Evolutionary conservation across 2,329 filamentous ascomycete genomes (phyloP), one percentile per base, ranked within the genome.

Genomic region (Microascus cirrosus): DNA sequence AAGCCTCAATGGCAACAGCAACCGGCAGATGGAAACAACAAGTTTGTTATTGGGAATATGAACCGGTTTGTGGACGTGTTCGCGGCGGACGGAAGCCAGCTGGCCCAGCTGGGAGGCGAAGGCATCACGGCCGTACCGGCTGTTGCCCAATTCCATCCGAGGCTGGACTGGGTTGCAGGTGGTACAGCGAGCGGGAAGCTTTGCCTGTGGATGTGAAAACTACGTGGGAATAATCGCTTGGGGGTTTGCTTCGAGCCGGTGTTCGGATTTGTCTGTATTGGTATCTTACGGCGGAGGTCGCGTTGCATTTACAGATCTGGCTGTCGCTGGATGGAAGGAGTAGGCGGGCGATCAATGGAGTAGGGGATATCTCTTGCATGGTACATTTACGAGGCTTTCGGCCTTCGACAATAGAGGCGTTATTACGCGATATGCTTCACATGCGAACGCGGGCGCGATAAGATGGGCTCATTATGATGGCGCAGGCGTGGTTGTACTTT

Each of bases 31-130:
- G 85, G 86, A 8, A 84, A 95, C 5, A 86, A 95, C 62, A 90
- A 93, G 61, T 91, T 99, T 65, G 89, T 84, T 25, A 93, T 99
- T 59, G 94, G 90, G 1, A 99, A 97, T 64, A 97, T 97, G 94
- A 96, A 95, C 68, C 84, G 94, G 1, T 97, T 96, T 65, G 90
- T 97, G 1, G 94, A 99, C 67, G 81, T 99, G 0, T 99, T 88
- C 69, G 87, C 87, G 0, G 80, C 84, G 0, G 82, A 87, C 54
- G 94, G 94, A 0, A 86, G 90, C 65, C 93, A 97, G 69, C 74
- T 99, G 3, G 93, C 89, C 0, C 93, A 97, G 70, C 71, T 95
- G 0, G 90, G 86, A 1, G 90, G 91, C 0, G 90, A 95, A 0
- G 89, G 87, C 0, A 95, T 99, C 64, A 96, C 91, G 1, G 94